A percentile compares a stretch with the other conserved stretches of the same genome.
phyloP scores from a whole-genome alignment of 164 flowering plant genomes.

The Kingdonia uniflora region DNA sequence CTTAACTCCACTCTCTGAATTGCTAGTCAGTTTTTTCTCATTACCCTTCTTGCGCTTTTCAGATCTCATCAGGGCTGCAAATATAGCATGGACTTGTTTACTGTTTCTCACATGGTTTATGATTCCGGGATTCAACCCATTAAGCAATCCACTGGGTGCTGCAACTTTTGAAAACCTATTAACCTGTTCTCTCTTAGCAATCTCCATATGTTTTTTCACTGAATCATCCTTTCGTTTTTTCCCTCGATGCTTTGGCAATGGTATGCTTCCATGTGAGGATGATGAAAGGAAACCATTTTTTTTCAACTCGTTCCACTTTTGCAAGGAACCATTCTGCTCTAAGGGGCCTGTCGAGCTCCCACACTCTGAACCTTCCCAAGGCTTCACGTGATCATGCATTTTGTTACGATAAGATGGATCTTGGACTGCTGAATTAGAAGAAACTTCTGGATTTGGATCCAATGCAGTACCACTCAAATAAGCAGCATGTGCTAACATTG shows the following conservation, averaged over 20 bases:
- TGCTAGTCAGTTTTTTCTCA: conserved; percentile 18
- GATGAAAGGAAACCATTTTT: conserved; percentile 70
- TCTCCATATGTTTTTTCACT: neutral
- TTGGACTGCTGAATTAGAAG: conserved; percentile 30
- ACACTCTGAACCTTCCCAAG: conserved; percentile 49
- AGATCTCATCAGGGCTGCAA: conserved; percentile 67
- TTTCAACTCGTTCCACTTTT: conserved; percentile 80
- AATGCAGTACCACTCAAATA: conserved; percentile 25
- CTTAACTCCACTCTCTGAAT: conserved; percentile 14
- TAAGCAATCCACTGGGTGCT: neutral
- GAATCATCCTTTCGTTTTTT: conserved; percentile 49
- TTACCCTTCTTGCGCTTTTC: conserved; percentile 25
- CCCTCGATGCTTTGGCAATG: conserved; percentile 49
- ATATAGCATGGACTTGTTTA: conserved; percentile 11
- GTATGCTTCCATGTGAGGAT: conserved; percentile 49
- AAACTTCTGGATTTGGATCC: conserved; percentile 44
- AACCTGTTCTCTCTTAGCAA: conserved; percentile 33
- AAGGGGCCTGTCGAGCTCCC: conserved; percentile 50
- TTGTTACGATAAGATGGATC: conserved; percentile 28
- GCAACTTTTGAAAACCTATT: neutral
- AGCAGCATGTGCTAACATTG: conserved; percentile 7
- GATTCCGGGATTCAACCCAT: conserved; percentile 4
- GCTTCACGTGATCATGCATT: conserved; percentile 20
- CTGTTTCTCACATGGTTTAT: conserved; percentile 6
- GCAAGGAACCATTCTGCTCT: conserved; percentile 49